Conservation (phyloP, 495 filamentous ascomycete species). For the Talaromyces stipitatus region DNA sequence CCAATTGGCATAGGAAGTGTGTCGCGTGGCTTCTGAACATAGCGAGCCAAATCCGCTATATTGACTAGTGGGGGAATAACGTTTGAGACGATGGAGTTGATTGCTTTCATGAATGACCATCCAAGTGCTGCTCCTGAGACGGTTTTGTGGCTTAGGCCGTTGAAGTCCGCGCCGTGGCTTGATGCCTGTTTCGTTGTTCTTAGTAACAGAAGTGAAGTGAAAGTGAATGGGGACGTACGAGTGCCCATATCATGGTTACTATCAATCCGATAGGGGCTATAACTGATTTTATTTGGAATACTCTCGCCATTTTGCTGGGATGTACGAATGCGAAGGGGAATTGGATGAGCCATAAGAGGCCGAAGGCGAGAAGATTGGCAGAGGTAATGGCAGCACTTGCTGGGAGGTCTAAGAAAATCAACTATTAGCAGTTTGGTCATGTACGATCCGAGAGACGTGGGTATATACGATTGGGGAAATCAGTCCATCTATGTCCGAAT, state of each 20-base stretch:
- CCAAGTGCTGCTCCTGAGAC: constrained; percentile 2
- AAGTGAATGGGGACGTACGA: constrained; percentile 5
- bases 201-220: constrained; percentile 1
- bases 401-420: constrained; percentile 24
- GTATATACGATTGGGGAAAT: constrained; percentile 42
- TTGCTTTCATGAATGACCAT: constrained; percentile 11
- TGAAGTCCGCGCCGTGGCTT: constrained; percentile 4
- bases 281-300: constrained; percentile 2
- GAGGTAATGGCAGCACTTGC: constrained; percentile 45
- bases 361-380: constrained; percentile 50
- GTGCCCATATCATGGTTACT: constrained; percentile 3
- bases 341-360: constrained; percentile 38
- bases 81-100: constrained; percentile 10
- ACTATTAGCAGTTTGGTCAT: not conserved
- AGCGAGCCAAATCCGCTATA: constrained; percentile 23
- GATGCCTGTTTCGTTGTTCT: not conserved
- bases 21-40: constrained; percentile 10
- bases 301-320: constrained; percentile 6
- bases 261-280: constrained; percentile 4
- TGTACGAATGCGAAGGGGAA: constrained; percentile 21
- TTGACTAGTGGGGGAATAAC: constrained; percentile 14
- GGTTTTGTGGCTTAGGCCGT: not conserved
- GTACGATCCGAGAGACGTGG: not conserved
- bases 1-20: constrained; percentile 2
- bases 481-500: constrained; percentile 54